Evolutionary conservation across 345 rosid genomes (phyloP).

Genomic region (Hibiscus mutabilis): DNA sequence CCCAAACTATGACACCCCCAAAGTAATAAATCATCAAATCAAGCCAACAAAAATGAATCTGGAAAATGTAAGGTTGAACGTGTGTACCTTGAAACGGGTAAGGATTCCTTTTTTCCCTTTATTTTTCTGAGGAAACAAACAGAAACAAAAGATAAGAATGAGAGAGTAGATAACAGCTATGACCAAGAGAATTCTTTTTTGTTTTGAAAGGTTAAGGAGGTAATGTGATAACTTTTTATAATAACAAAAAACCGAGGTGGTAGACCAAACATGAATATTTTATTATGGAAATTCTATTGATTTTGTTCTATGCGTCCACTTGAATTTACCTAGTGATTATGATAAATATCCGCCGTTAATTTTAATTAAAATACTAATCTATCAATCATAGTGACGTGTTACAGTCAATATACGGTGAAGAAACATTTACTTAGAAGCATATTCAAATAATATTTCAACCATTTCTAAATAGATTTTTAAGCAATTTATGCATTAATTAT

Average conservation of each 20-base stretch:
- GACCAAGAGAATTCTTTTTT: not conserved
- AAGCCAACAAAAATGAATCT: not conserved
- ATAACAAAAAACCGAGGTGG: not conserved
- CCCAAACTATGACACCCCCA: not conserved
- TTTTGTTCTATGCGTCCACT: not conserved
- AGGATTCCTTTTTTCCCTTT: too few species aligned
- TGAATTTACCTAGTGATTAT: not conserved
- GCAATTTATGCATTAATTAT: too few species aligned
- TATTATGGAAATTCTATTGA: not conserved
- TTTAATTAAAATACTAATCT: not conserved
- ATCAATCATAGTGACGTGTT: too few species aligned
- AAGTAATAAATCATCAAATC: not conserved
- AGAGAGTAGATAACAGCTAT: not conserved
- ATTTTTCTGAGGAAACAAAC: not conserved
- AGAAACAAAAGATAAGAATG: not conserved
- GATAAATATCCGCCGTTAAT: not conserved
- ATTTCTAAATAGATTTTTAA: too few species aligned
- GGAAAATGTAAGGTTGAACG: not conserved
- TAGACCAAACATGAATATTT: not conserved
- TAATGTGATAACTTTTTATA: not conserved
- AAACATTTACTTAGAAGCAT: too few species aligned
- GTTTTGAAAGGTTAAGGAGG: not conserved
- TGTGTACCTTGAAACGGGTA: not conserved
- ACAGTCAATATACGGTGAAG: too few species aligned
- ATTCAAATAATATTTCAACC: too few species aligned